These are phyloP conservation scores for Alternaria gaisen DNA, from an alignment of 2,329 filamentous ascomycete genomes.

Conservation along the genomic window DNA sequence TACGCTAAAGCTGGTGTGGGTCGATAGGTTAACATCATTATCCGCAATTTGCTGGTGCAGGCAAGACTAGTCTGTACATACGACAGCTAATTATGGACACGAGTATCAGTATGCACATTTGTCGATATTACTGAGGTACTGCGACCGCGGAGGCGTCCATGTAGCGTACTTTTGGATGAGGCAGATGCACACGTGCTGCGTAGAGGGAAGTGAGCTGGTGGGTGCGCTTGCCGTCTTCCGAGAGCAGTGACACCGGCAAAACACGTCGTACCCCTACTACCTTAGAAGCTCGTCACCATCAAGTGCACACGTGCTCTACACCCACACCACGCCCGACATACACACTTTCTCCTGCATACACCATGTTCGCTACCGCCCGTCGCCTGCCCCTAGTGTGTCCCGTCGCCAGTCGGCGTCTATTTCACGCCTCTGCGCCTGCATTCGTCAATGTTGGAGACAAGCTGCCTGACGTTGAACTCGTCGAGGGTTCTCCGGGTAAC, in stretches of 20 bases:
- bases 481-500: conserved; percentile 89
- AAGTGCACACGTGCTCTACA: conserved; percentile 8
- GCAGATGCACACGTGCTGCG: conserved; percentile 2
- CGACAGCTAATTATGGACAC: conserved; percentile 1
- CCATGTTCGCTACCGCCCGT: conserved; percentile 41
- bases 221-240: conserved; percentile 18
- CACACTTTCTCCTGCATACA: conserved; percentile 18
- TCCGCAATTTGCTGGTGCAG: conserved; percentile 12
- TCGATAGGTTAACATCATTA: conserved; percentile 8
- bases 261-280: not conserved
- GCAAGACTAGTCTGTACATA: not conserved
- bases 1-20: conserved; percentile 6
- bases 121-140: not conserved
- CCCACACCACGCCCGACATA: conserved; percentile 2
- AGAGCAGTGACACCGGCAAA: not conserved
- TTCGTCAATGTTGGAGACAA: conserved; percentile 80
- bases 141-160: not conserved
- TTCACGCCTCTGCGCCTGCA: conserved; percentile 70
- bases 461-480: conserved; percentile 78
- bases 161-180: not conserved
- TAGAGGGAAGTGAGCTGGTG: conserved; percentile 7
- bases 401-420: conserved; percentile 51
- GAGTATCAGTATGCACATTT: not conserved
- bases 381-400: conserved; percentile 36
- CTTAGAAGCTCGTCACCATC: conserved; percentile 16